phyloP scores from a whole-genome alignment of 176 grass and related monocot genomes.

The Zoysia pacifica region DNA sequence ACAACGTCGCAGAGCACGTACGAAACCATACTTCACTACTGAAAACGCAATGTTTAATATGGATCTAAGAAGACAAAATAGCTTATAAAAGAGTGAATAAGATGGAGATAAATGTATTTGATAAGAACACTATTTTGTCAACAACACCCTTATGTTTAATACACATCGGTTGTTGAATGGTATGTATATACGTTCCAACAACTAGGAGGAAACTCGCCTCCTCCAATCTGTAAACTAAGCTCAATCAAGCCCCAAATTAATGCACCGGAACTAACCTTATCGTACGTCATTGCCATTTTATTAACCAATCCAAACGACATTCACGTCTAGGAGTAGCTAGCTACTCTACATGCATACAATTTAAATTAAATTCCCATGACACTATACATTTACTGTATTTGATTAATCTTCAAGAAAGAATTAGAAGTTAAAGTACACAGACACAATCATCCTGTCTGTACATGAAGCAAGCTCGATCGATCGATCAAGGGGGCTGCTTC shows the following conservation, averaged over 20 bases:
- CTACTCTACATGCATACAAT: slow-evolving; percentile 2
- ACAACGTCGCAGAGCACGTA: too few species aligned
- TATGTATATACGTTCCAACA: neutral
- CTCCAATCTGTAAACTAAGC: neutral
- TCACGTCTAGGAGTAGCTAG: neutral
- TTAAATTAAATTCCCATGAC: neutral
- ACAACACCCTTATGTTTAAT: too few species aligned
- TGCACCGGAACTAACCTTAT: neutral
- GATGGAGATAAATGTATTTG: too few species aligned
- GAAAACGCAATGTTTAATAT: neutral
- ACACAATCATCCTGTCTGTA: neutral
- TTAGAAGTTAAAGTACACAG: neutral
- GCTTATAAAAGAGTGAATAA: too few species aligned
- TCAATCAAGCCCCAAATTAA: neutral
- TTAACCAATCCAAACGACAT: neutral
- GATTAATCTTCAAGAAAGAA: neutral
- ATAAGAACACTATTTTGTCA: too few species aligned
- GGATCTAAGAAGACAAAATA: too few species aligned
- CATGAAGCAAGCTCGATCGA: neutral
- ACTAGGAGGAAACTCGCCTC: neutral
- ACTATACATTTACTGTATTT: neutral
- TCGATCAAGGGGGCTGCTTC: neutral
- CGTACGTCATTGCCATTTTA: neutral
- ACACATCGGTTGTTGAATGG: too few species aligned
- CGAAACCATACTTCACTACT: too few species aligned